Base-by-base conservation (phyloP, 2,329 filamentous ascomycete genomes). In the Hypoxylon sp. region DNA sequence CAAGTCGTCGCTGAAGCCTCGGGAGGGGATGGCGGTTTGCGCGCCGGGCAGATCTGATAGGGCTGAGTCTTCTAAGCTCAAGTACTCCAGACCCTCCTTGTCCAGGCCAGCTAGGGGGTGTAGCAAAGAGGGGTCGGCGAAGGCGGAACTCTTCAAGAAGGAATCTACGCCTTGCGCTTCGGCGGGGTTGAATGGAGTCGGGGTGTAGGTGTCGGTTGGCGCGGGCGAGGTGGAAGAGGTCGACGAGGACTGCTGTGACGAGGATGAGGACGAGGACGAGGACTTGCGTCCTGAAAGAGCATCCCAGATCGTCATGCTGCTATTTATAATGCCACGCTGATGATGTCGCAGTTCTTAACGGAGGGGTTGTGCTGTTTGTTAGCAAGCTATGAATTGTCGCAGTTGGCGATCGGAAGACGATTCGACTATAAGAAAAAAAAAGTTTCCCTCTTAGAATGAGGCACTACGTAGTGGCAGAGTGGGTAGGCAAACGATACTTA, bases 1-100 rank as follows among this genome's bases (percentile, higher is more conserved):
- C 58, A 99, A 86, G 75, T 99, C 95, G 74, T 99, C 95, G 60
- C 93, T 96, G 87, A 96, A 99, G 74, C 95, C 95, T 75, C 95
- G 89, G 54, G 93, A 97, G 38, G 96, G 95, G 51, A 99, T 85
- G 51, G 93, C 89, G 38, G 94, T 96, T 74, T 91, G 90, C 58
- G 88, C 84, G 71, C 92, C 93, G 45, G 93, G 92, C 17, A 96
- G 84, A 70, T 96, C 88, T 61, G 92, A 92, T 56, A 97, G 86
- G 23, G 88, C 86, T 46, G 92, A 91, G 74, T 99, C 96, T 78
- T 99, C 95, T 71, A 99, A 88, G 21, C 89, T 88, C 65, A 99
- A 85, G 77, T 99, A 99, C 76, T 99, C 95, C 70, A 99, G 88
- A 0, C 90, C 91, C 69, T 97, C 91, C 79, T 91, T 88, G 79